phyloP scores from a whole-genome alignment of 768 basidiomycete genomes.

The Leccinum uliginosum region DNA sequence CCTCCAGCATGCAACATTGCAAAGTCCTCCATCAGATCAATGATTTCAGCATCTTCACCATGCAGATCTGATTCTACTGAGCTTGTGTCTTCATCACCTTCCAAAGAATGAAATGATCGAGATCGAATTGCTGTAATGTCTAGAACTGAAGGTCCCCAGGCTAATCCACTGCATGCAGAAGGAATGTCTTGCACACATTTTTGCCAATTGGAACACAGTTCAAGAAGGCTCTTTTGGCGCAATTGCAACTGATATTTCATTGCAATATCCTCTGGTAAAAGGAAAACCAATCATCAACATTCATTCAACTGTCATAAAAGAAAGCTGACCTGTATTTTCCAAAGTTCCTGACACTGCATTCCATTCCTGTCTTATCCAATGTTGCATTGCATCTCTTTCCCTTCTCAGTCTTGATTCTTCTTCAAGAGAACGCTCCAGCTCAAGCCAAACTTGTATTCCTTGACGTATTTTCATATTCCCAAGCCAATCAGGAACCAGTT shows the following conservation, averaged over 20 bases:
- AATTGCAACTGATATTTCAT: not conserved
- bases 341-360: not conserved
- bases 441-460: not conserved
- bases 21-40: not conserved
- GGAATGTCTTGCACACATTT: not conserved
- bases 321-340: not conserved
- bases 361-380: not conserved
- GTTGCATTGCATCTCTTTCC: not conserved
- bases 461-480: not conserved
- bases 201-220: not conserved
- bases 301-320: not conserved
- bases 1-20: not conserved
- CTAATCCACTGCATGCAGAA: not conserved
- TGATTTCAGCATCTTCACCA: not conserved
- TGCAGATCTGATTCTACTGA: not conserved
- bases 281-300: not conserved
- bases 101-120: not conserved
- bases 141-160: not conserved
- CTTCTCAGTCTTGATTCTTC: not conserved
- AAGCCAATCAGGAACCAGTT: not conserved
- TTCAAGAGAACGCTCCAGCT: not conserved
- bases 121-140: not conserved
- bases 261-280: not conserved
- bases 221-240: not conserved
- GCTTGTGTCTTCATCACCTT: not conserved